A percentile compares a stretch with the other conserved stretches of the same genome.
phyloP scores from a whole-genome alignment of 495 filamentous ascomycete species.

The Penicillium paradoxum region DNA sequence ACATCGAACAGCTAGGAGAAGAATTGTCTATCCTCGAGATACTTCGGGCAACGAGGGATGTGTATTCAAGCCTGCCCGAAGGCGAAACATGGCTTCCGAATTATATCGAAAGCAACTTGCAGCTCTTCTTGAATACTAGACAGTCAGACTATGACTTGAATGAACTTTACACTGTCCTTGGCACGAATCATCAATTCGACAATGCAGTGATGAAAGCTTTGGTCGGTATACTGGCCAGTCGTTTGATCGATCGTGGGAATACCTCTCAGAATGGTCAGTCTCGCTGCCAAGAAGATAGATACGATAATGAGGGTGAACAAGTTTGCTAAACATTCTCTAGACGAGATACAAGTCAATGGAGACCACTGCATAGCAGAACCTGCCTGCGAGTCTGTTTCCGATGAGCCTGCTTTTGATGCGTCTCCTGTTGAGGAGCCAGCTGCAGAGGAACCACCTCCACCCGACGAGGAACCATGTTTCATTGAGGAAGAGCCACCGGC shows the following conservation, averaged over 20 bases:
- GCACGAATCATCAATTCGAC: background rate
- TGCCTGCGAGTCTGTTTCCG: too few relatives aligned
- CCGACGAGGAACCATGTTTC: too few relatives aligned
- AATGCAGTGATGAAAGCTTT: background rate
- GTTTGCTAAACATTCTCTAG: too few relatives aligned
- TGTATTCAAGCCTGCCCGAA: conserved; percentile 9
- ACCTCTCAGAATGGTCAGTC: background rate
- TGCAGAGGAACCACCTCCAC: too few relatives aligned
- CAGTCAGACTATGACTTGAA: background rate
- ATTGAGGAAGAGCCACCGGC: too few relatives aligned
- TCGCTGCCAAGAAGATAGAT: background rate
- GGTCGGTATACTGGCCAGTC: background rate
- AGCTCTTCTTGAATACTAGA: background rate
- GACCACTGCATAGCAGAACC: too few relatives aligned
- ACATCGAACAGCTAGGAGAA: conserved; percentile 9
- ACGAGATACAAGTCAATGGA: too few relatives aligned
- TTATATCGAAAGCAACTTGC: background rate
- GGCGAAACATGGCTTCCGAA: conserved; percentile 13
- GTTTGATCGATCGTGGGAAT: background rate
- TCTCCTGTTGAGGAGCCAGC: too few relatives aligned
- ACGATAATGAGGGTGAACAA: too few relatives aligned
- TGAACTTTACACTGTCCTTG: background rate
- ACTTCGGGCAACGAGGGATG: conserved; percentile 2
- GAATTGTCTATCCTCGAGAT: background rate
- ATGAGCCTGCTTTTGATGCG: too few relatives aligned